Evolutionary conservation across 805 yeast species (phyloP).

Genomic region (Yamadazyma ubonensis): DNA sequence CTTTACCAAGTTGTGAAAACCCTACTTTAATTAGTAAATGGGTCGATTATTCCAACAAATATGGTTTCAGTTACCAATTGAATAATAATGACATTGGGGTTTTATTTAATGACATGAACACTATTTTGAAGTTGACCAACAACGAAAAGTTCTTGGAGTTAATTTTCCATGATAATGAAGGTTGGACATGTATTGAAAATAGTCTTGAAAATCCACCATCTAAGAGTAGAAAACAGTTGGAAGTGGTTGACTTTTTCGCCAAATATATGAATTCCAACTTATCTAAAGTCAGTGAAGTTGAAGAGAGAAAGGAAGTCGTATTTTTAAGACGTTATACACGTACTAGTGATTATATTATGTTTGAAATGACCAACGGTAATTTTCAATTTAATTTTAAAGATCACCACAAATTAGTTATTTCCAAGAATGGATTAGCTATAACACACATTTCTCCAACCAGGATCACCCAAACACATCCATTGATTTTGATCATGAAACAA

Average conservation of each 20-base stretch:
- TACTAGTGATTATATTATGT: slow-evolving; percentile 79
- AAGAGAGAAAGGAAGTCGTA: slow-evolving; percentile 62
- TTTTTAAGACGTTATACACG: slow-evolving; percentile 83
- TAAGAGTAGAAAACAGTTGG: slow-evolving; percentile 66
- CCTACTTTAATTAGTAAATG: slow-evolving; percentile 86
- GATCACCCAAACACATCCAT: slow-evolving; percentile 66
- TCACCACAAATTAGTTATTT: slow-evolving; percentile 83
- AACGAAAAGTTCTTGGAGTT: slow-evolving; percentile 66
- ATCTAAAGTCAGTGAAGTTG: slow-evolving; percentile 71
- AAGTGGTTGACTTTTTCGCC: slow-evolving; percentile 83
- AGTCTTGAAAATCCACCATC: slow-evolving; percentile 43
- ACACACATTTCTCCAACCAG: slow-evolving; percentile 81
- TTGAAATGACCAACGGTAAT: slow-evolving; percentile 88
- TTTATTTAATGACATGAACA: slow-evolving; percentile 78
- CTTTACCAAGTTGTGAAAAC: slow-evolving; percentile 46
- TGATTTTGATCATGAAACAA: slow-evolving; percentile 40
- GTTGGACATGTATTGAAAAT: slow-evolving; percentile 48
- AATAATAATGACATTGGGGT: slow-evolving; percentile 91
- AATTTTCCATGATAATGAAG: slow-evolving; percentile 41
- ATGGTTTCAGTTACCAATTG: slow-evolving; percentile 91
- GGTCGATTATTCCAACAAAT: slow-evolving; percentile 96
- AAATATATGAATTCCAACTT: slow-evolving; percentile 90
- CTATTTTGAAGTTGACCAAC: slow-evolving; percentile 70
- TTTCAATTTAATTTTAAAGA: slow-evolving; percentile 94
- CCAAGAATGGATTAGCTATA: slow-evolving; percentile 70